Conservation (phyloP, 768 basidiomycete species). For the Collybia sp. region DNA sequence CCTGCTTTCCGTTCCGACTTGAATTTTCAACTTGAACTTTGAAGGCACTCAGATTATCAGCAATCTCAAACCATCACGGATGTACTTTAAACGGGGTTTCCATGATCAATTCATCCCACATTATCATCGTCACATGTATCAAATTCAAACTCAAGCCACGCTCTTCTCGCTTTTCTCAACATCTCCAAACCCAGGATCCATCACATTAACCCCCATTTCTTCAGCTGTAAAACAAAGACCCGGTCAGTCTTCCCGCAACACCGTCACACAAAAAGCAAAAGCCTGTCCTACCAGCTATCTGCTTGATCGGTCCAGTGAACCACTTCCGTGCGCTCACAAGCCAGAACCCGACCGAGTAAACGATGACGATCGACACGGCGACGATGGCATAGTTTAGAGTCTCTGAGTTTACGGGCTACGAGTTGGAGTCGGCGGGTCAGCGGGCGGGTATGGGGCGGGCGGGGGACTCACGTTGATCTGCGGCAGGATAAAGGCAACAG, state of each 20-base stretch:
- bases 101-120: too few species aligned
- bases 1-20: too few species aligned
- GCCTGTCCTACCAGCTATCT: constrained; percentile 49
- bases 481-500: constrained; percentile 71
- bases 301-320: constrained; percentile 68
- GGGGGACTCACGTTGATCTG: constrained; percentile 47
- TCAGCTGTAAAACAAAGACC: constrained; percentile 36
- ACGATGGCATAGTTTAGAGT: constrained; percentile 76
- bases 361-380: constrained; percentile 68
- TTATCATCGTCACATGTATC: too few species aligned
- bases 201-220: constrained; percentile 43
- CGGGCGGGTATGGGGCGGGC: neutral
- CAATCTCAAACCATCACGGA: too few species aligned
- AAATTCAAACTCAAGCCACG: too few species aligned
- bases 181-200: constrained; percentile 19
- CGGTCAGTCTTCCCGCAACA: too few species aligned
- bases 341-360: constrained; percentile 68
- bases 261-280: too few species aligned
- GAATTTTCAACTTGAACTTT: too few species aligned
- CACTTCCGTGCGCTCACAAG: constrained; percentile 64
- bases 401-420: constrained; percentile 60
- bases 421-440: constrained; percentile 1
- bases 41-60: too few species aligned
- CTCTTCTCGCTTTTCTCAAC: neutral
- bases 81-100: too few species aligned